Evolutionary conservation across 2,329 filamentous ascomycete species (phyloP), one percentile per base, ranked within the genome.

Genomic region (Xylariomycetidae sp.): DNA sequence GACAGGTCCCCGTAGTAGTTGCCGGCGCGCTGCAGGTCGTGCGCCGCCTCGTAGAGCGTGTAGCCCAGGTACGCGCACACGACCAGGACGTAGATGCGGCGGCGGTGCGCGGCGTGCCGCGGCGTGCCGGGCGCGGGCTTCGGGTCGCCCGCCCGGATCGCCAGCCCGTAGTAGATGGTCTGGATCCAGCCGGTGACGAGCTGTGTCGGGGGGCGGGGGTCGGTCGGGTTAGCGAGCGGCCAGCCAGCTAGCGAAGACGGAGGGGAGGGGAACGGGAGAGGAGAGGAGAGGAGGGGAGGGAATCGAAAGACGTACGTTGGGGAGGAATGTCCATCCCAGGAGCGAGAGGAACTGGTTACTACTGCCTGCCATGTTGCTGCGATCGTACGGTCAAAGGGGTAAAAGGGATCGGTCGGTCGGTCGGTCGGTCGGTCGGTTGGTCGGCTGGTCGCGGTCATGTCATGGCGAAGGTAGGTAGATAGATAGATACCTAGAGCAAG

Each of bases 41-140:
- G 79, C 69, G 94, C 85, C 51, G 87, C 83, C 64, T 96, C 90
- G 65, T 89, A 92, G 50, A 96, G 78, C 29, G 88, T 95, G 69
- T 95, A 95, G 44, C 82, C 63, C 23, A 96, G 84, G 64, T 96
- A 98, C 40, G 76, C 64, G 30, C 82, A 68, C 31, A 96, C 82
- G 51, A 96, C 85, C 47, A 82, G 67, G 54, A 90, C 82, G 57
- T 92, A 80, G 56, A 95, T 90, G 49, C 79, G 76, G 37, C 84
- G 83, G 39, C 87, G 82, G 65, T 96, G 85, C 37, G 73, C 70
- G 43, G 72, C 68, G 57, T 76, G 85, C 45, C 79, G 79, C 2
- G 78, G 70, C n/a, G 73, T 69, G 58, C 85, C 76, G 22, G 83
- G 76, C 37, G 64, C 75, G 2, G 83, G 90, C 39, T 83, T 85